Evolutionary conservation across 176 grass and related monocot genomes (phyloP), one percentile per base, ranked within the genome.

Genomic region (Canna indica): DNA sequence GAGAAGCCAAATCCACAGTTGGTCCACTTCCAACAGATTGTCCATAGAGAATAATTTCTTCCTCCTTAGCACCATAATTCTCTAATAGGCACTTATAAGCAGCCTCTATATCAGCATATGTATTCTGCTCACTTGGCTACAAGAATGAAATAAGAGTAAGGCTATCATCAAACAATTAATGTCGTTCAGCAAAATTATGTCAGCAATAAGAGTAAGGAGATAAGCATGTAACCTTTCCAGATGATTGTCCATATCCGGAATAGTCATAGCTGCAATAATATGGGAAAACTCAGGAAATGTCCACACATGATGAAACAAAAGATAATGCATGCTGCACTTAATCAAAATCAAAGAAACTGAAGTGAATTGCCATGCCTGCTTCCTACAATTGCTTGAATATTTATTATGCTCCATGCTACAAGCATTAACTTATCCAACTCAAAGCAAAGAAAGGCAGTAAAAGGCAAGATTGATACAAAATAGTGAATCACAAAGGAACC

Each of bases 21-120:
- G 91, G 91, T 30, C 91, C 91, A 87, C 87, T 95, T 57, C 91
- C 91, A 78, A 95, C 91, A 71, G 91, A 95, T 78, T 95, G 91
- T 25, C 91, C 91, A 72, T 95, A 95, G 46, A 95, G 79, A 76
- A 95, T 88, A 72, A 95, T 91, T 44, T 95, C 85, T 75, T 95
- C 91, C 73, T 95, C 91, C 74, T 88, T 91, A 24, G 80, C 82
- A 70, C 85, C 82, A 81, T 83, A 95, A 18, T 84, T 85, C 47
- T 95, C 91, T 70, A 72, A 75, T 68, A 95, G 91, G 74, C 80
- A 90, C 78, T 88, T 88, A 75, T 91, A 91, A 73, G 87, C 91
- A 18, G 91, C 82, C 78, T 91, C 87, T 81, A 95, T 91, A 83
- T 95, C 91, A 65, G 87, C 87, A 80, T 91, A 95, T 39, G 91